These are phyloP conservation scores for Herpetomonas muscarum DNA, from an alignment of 208 protist genomes.

Conservation along the genomic window DNA sequence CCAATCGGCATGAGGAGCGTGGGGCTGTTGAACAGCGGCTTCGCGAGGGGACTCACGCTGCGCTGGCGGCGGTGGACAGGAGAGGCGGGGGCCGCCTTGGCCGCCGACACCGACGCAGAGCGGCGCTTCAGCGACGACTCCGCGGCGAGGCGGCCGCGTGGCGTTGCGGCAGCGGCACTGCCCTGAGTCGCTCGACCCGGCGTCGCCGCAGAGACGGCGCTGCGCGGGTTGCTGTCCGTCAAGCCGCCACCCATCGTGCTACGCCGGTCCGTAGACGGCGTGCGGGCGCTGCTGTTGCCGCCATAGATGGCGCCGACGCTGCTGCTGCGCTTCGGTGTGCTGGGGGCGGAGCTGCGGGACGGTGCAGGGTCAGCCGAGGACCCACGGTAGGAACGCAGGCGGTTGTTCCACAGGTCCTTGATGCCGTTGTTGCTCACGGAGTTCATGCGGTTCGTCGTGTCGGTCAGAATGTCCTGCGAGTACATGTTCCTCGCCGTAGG, in stretches of 20 bases:
- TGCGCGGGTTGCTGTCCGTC: slow-evolving; percentile 14
- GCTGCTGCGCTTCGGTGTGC: not conserved
- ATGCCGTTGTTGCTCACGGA: slow-evolving; percentile 9
- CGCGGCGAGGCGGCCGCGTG: slow-evolving; percentile 4
- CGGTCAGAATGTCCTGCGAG: not conserved
- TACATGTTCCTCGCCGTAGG: no score
- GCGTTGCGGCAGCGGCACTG: not conserved
- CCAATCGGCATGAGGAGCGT: slow-evolving; percentile 54
- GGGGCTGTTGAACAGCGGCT: slow-evolving; percentile 53
- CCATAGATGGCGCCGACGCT: not conserved
- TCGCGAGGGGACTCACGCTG: slow-evolving; percentile 14
- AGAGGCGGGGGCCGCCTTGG: not conserved
- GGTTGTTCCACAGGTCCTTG: slow-evolving; percentile 25
- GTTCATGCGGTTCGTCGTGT: slow-evolving; percentile 5
- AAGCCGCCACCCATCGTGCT: slow-evolving; percentile 15
- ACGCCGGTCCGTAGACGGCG: slow-evolving; percentile 4
- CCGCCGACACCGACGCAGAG: not conserved
- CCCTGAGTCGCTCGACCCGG: not conserved
- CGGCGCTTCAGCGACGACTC: slow-evolving; percentile 12
- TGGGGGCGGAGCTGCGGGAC: not conserved
- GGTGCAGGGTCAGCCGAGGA: not conserved
- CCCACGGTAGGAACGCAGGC: slow-evolving; percentile 14
- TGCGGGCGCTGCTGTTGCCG: slow-evolving; percentile 6
- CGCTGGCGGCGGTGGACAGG: not conserved
- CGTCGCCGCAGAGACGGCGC: slow-evolving; percentile 9